These are phyloP conservation scores for Stemphylium beticola DNA, from an alignment of 2,329 filamentous ascomycete species.

Conservation along the genomic window DNA sequence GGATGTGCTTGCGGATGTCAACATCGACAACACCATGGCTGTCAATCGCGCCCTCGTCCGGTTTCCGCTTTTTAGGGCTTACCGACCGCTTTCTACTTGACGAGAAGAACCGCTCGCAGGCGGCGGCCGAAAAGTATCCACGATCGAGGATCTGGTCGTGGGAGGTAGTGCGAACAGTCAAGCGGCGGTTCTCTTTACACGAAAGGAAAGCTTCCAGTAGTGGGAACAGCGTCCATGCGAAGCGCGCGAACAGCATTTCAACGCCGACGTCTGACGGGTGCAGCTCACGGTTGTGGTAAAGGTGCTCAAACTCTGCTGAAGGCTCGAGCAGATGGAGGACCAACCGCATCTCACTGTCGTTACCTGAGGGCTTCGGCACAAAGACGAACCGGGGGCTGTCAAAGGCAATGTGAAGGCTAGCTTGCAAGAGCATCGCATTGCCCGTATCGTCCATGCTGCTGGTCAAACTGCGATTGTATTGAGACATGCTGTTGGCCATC, in stretches of 20 bases:
- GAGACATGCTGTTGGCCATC: conserved; percentile 14
- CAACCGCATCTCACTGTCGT: conserved; percentile 1
- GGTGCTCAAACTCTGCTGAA: conserved; percentile 12
- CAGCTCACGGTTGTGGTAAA: conserved; percentile 15
- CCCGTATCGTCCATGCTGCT: conserved; percentile 17
- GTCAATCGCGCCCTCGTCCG: neutral
- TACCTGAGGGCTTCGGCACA: conserved; percentile 17
- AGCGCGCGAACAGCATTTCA: conserved; percentile 56
- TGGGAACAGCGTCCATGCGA: conserved; percentile 15
- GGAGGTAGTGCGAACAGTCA: neutral
- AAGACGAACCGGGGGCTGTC: conserved; percentile 26
- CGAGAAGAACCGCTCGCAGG: neutral
- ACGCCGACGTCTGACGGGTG: conserved; percentile 1
- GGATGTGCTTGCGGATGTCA: neutral
- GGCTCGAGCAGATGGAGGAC: conserved; percentile 17
- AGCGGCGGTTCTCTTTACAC: conserved; percentile 2
- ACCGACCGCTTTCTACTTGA: neutral
- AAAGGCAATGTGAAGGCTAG: conserved; percentile 25
- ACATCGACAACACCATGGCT: neutral
- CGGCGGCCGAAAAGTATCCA: neutral
- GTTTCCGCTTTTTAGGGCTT: neutral
- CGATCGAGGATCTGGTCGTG: neutral
- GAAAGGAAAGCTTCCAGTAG: conserved; percentile 10
- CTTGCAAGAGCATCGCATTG: conserved; percentile 22
- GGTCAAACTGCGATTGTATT: conserved; percentile 9